A percentile compares a stretch with the other conserved stretches of the same genome.
Evolutionary conservation across 306 rosid species (phyloP).

Genomic region (Cicer yamashitae): DNA sequence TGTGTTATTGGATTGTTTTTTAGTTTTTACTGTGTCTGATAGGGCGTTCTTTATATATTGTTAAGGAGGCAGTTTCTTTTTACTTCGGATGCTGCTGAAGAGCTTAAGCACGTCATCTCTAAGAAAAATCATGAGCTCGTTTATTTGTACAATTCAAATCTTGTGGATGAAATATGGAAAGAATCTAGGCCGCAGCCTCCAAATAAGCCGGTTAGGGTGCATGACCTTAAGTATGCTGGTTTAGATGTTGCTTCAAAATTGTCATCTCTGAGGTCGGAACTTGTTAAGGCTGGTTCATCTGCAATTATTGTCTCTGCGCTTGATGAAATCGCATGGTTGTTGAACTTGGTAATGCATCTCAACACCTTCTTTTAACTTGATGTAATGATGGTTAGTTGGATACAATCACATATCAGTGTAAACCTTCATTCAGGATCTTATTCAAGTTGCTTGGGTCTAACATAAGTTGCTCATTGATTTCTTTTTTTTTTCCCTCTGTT

Average conservation of each 20-base stretch:
- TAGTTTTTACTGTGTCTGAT: constrained; percentile 58
- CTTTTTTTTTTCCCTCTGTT: constrained; percentile 25
- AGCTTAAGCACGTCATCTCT: constrained; percentile 75
- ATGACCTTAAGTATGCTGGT: constrained; percentile 83
- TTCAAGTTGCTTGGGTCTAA: constrained; percentile 31
- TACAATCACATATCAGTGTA: constrained; percentile 29
- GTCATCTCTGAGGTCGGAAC: constrained; percentile 78
- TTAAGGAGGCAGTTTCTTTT: constrained; percentile 99
- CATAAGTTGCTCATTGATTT: constrained; percentile 29
- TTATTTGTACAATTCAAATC: constrained; percentile 74
- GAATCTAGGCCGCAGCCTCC: constrained; percentile 77
- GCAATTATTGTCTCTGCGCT: constrained; percentile 88
- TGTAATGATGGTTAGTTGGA: constrained; percentile 32
- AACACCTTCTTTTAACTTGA: constrained; percentile 25
- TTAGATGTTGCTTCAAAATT: constrained; percentile 80
- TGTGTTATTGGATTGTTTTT: constrained; percentile 17
- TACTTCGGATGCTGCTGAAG: constrained; percentile 91
- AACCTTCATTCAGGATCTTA: constrained; percentile 33
- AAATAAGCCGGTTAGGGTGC: constrained; percentile 73
- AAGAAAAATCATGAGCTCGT: constrained; percentile 78
- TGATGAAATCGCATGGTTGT: constrained; percentile 95
- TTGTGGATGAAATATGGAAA: constrained; percentile 89
- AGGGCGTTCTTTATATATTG: constrained; percentile 53
- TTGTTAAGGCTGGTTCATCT: constrained; percentile 70
- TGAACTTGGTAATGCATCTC: constrained; percentile 80